phyloP scores from a whole-genome alignment of 805 yeast genomes.

The Yarrowia bubula region DNA sequence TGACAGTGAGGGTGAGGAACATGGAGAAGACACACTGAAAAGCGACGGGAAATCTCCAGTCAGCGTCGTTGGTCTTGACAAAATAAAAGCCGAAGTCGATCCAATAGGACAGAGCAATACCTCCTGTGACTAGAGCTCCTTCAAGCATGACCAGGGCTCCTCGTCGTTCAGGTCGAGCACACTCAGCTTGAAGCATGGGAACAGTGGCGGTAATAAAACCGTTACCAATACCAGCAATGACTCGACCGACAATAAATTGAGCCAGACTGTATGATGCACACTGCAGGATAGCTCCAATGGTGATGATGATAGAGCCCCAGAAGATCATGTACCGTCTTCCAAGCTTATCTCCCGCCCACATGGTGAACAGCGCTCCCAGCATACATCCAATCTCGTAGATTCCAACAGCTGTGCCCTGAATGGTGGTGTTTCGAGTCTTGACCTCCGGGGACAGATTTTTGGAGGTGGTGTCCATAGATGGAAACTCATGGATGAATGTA shows the following conservation, averaged over 20 bases:
- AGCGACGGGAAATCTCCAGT: conserved; percentile 80
- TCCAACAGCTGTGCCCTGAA: conserved; percentile 11
- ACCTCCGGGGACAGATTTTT: not conserved
- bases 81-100: conserved; percentile 46
- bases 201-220: conserved; percentile 76
- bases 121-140: conserved; percentile 69
- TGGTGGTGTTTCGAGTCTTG: conserved; percentile 9
- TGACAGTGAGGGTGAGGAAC: conserved; percentile 60
- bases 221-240: conserved; percentile 70
- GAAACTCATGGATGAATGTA: conserved; percentile 31
- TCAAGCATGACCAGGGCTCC: conserved; percentile 68
- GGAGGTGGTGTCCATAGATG: conserved; percentile 28
- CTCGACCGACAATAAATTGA: conserved; percentile 73
- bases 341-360: conserved; percentile 50
- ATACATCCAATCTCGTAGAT: conserved; percentile 61
- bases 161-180: conserved; percentile 63
- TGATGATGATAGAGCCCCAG: conserved; percentile 54
- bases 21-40: conserved; percentile 60
- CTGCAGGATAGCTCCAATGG: conserved; percentile 63
- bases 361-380: conserved; percentile 27
- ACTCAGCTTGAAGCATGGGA: conserved; percentile 83
- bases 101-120: conserved; percentile 69
- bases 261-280: conserved; percentile 51
- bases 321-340: conserved; percentile 69
- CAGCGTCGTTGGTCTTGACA: conserved; percentile 51